A percentile compares a stretch with the other conserved stretches of the same genome.
Conservation (phyloP, 495 filamentous ascomycete genomes). For the Penicillium goetzii region DNA sequence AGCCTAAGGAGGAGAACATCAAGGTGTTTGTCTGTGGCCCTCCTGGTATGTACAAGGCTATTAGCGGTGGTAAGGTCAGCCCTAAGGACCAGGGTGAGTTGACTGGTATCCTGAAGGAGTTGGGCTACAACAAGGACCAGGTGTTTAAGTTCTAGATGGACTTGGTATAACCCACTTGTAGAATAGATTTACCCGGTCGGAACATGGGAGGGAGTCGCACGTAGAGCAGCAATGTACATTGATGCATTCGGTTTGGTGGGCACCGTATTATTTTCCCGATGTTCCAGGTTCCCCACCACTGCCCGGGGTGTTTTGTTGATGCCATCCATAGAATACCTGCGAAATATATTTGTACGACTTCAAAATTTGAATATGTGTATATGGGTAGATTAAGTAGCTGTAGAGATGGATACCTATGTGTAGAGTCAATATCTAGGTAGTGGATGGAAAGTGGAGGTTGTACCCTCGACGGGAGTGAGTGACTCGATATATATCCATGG, state of each 20-base stretch:
- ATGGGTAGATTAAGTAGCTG: neutral
- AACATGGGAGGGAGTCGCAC: neutral
- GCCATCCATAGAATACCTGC: conserved; percentile 13
- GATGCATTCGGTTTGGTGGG: conserved; percentile 21
- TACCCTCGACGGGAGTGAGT: too few relatives aligned
- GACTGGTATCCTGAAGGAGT: conserved; percentile 77
- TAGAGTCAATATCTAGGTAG: too few relatives aligned
- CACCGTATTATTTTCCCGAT: neutral
- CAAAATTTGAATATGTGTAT: neutral
- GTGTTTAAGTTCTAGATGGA: conserved; percentile 90
- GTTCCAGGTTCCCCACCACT: neutral
- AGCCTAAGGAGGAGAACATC: conserved; percentile 86
- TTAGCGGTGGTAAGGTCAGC: conserved; percentile 86
- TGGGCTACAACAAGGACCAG: conserved; percentile 91
- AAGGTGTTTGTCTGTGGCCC: conserved; percentile 93
- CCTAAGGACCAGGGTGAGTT: conserved; percentile 93
- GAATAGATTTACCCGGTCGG: conserved; percentile 20
- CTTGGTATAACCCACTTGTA: conserved; percentile 12
- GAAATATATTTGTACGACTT: conserved; percentile 12
- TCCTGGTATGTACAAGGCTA: conserved; percentile 88
- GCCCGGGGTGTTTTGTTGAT: conserved; percentile 4
- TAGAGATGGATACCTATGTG: neutral
- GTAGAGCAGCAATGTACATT: conserved; percentile 20
- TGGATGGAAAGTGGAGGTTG: too few relatives aligned
- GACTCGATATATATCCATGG: neutral